Evolutionary conservation across 768 basidiomycete genomes (phyloP), one percentile per base, ranked within the genome.

Genomic region (Pleurotus salmoneostramineus): DNA sequence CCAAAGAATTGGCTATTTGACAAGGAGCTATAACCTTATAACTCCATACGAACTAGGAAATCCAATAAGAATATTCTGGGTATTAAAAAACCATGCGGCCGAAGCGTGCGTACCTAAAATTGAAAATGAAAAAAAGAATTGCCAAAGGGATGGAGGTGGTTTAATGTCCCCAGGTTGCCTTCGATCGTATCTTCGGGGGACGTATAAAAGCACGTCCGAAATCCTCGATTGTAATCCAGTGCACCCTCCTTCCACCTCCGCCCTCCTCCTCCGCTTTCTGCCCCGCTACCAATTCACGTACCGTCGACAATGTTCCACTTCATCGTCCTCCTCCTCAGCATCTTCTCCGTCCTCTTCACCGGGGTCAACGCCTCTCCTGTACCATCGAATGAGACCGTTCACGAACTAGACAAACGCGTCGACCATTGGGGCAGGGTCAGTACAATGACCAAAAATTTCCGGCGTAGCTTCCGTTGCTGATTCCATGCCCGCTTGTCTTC

Each of bases 401-500:
- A 63, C 33, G 63, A 70, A 31, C 73, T 85, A 36, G 76, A 79
- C 58, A 83, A 79, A 68, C 79, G 88, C 54, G 62, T 72, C 43
- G 78, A 81, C 0, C 84, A 78, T 63, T 65, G 62, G 5, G 89
- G 89, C 43, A 72, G 75, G 61, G 89, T 89, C 10, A 55, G 52
- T 55, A 44, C 21, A 12, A 33, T 40, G 4, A 17, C 17, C 21
- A 6, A 32, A 15, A 32, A 3, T 42, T 8, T 6, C 37, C 31
- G 67, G 61, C 83, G 74, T 21, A 27, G 21, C 21, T 27, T 27
- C 21, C 21, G 21, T 60, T 45, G 56, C 56, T 56, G 12, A 44
- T 40, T 43, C 43, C 35, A 56, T 46, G 48, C 49, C 47, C 47
- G 10, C 50, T 58, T 63, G 44, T 43, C 33, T 58, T 2, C 62